Base-by-base conservation (phyloP, 495 filamentous ascomycete genomes). In the Thermochaetoides thermophila region DNA sequence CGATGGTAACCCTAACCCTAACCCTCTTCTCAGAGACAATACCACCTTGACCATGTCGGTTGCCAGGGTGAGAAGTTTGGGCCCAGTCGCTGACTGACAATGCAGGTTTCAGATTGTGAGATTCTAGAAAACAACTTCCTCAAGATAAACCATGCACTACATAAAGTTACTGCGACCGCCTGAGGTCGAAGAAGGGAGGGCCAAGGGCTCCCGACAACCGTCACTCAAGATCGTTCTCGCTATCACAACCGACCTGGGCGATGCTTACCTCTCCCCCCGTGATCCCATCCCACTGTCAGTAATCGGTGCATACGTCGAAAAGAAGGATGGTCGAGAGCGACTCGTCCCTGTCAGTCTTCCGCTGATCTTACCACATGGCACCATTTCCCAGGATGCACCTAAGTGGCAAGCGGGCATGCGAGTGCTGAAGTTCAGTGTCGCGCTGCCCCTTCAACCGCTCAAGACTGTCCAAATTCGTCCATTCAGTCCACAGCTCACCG, bases 161-260 rank as follows among this genome's bases (percentile, higher is more conserved):
- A 70, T 85, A 38, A 76, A 80, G 17, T 74, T 84, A 34, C 53
- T 85, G 22, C 80, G 84, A 31, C 58, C 74, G 1, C 76, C 80
- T 0, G 59, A 59, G 37, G 40, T 68, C 34, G 59, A 55, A 31
- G 41, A 42, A 13, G 36, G 39, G 7, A 16, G 60, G 31, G 49
- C 51, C 35, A 52, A 53, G 18, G 57, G n/a, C n/a, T 24, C 21
- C 6, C 21, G 6, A 6, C 21, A 24, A 24, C 21, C 59, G 29
- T 21, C 34, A 16, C 50, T 59, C 31, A 59, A 55, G 9, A 26
- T 65, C 4, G 65, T 55, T 32, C 60, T 95, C 34, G 84, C 84
- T 31, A 74, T 97, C 51, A 83, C 84, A 24, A 89, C 86, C 23
- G 89, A 97, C 48, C 61, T 97, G 6, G 85, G 87, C 2, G 87